Evolutionary conservation across 2,329 filamentous ascomycete genomes (phyloP).

Genomic region (Diaporthe caulivora): DNA sequence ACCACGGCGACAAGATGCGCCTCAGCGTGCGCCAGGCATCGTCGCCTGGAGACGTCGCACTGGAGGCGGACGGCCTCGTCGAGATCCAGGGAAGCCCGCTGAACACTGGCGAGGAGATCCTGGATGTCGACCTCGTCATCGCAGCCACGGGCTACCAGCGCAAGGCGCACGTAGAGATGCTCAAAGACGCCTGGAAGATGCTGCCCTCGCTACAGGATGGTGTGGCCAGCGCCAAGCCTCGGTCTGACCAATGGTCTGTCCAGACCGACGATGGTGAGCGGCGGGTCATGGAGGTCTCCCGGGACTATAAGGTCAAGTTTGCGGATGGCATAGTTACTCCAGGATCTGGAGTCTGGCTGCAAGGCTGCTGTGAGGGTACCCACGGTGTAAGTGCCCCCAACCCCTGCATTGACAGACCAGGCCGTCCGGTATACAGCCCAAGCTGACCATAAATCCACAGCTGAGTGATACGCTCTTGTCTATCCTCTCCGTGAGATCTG

Average conservation of each 20-base stretch:
- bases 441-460: conserved; percentile 53
- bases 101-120: conserved; percentile 61
- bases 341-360: conserved; percentile 87
- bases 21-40: conserved; percentile 68
- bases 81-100: conserved; percentile 39
- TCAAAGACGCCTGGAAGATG: conserved; percentile 74
- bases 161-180: conserved; percentile 82
- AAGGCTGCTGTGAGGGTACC: conserved; percentile 92
- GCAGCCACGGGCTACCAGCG: conserved; percentile 89
- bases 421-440: not conserved
- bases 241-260: conserved; percentile 35
- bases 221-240: conserved; percentile 39
- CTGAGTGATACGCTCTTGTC: conserved; percentile 86
- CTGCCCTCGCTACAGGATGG: conserved; percentile 62
- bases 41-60: conserved; percentile 46
- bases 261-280: conserved; percentile 39
- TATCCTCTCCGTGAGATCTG: conserved; percentile 80
- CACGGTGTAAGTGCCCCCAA: conserved; percentile 79
- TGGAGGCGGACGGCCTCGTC: conserved; percentile 49
- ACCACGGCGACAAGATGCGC: conserved; percentile 63
- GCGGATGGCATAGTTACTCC: conserved; percentile 74
- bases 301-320: conserved; percentile 85
- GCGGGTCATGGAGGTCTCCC: conserved; percentile 73
- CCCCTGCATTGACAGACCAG: not conserved
- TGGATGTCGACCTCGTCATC: conserved; percentile 85